These are phyloP conservation scores for Melanogaster broomeanus DNA, from an alignment of 768 basidiomycete species.

Conservation along the genomic window DNA sequence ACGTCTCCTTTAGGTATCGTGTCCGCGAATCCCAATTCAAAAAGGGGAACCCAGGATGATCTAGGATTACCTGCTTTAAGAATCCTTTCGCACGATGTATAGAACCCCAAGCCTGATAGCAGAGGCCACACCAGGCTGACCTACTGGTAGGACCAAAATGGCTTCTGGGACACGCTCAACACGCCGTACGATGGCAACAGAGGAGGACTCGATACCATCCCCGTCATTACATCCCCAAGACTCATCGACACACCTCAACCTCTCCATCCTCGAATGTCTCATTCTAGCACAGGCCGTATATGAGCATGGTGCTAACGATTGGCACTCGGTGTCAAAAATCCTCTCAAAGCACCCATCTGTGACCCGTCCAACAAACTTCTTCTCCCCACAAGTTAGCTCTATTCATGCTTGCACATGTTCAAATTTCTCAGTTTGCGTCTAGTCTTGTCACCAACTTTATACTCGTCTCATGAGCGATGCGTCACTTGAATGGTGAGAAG, in stretches of 20 bases:
- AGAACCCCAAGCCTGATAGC: neutral
- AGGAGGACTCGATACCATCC: constrained; percentile 3
- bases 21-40: no score
- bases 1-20: constrained; percentile 3
- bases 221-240: constrained; percentile 5
- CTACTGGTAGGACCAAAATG: constrained; percentile 14
- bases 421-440: constrained; percentile 21
- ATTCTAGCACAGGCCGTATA: constrained; percentile 86
- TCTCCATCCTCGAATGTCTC: constrained; percentile 63
- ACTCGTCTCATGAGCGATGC: constrained; percentile 68
- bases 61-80: no score
- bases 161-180: constrained; percentile 29
- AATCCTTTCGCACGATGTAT: neutral
- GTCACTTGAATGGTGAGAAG: constrained; percentile 63
- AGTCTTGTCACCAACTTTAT: constrained; percentile 75
- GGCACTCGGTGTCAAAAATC: constrained; percentile 65
- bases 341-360: constrained; percentile 74
- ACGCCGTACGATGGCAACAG: constrained; percentile 11
- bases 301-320: constrained; percentile 71
- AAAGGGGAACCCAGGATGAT: neutral
- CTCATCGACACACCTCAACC: no score
- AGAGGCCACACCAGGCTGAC: no score
- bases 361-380: constrained; percentile 60
- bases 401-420: constrained; percentile 9
- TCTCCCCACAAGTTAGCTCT: constrained; percentile 61